A percentile compares a stretch with the other conserved stretches of the same genome.
These are phyloP conservation scores for Fusarium sp. DNA, from an alignment of 2,329 filamentous ascomycete genomes.

Conservation along the genomic window DNA sequence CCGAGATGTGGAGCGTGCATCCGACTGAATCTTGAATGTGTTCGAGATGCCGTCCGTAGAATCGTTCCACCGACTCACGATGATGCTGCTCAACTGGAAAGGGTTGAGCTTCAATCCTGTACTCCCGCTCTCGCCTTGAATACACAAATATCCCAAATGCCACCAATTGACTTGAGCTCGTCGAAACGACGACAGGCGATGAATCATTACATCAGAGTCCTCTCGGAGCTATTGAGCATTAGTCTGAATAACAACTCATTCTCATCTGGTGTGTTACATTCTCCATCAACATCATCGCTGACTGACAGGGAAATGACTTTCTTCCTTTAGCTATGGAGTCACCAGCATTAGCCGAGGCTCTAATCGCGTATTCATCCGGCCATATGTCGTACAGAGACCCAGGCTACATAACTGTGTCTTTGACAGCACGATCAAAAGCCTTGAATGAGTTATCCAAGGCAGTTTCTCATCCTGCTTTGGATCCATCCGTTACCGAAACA, in stretches of 20 bases:
- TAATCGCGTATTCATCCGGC: not conserved
- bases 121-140: accelerated
- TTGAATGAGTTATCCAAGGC: not conserved
- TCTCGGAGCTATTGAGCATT: not conserved
- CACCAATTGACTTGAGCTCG: not conserved
- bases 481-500: not conserved
- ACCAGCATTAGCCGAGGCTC: not conserved
- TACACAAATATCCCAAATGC: not conserved
- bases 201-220: not conserved
- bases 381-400: not conserved
- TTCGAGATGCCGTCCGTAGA: not conserved
- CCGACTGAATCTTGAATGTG: not conserved
- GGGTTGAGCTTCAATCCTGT: not conserved
- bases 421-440: not conserved
- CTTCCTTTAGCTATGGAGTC: not conserved
- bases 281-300: too few relatives aligned
- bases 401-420: not conserved
- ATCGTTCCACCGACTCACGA: not conserved
- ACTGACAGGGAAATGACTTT: not conserved
- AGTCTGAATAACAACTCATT: not conserved
- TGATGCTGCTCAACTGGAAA: not conserved
- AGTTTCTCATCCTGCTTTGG: not conserved
- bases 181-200: not conserved
- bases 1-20: not conserved
- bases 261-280: too few relatives aligned